Evolutionary conservation across 1,284 basidiomycete genomes (phyloP).

Genomic region (Bondarzewia mesenterica): DNA sequence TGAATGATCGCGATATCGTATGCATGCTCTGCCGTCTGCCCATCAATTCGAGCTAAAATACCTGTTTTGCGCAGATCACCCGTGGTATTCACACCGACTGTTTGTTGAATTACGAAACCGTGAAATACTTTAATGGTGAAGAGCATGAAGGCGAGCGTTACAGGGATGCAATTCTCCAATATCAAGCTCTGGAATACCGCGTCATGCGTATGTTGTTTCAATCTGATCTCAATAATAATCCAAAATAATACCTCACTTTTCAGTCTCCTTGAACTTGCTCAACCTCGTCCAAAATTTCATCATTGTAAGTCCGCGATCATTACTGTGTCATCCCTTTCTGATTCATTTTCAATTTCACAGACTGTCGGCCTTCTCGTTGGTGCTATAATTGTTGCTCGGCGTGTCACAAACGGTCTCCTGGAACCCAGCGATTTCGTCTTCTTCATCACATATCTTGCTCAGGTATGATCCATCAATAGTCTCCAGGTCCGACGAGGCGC

Average conservation of each 20-base stretch:
- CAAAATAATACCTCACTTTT: slow-evolving; percentile 1
- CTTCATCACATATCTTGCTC: slow-evolving; percentile 75
- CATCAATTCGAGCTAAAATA: background rate
- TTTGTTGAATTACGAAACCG: slow-evolving; percentile 76
- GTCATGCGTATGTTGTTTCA: slow-evolving; percentile 53
- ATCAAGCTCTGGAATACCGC: slow-evolving; percentile 68
- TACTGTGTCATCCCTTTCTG: background rate
- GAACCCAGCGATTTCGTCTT: slow-evolving; percentile 59
- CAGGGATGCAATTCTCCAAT: slow-evolving; percentile 63
- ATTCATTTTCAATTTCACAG: slow-evolving; percentile 23
- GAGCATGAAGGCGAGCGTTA: slow-evolving; percentile 74
- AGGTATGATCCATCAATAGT: slow-evolving; percentile 41
- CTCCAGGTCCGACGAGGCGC: background rate
- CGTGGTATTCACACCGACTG: slow-evolving; percentile 77
- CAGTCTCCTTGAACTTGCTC: slow-evolving; percentile 64
- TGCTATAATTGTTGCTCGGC: slow-evolving; percentile 64
- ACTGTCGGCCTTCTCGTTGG: slow-evolving; percentile 72
- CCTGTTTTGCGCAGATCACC: slow-evolving; percentile 35
- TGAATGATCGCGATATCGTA: slow-evolving; percentile 72
- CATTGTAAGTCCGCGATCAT: slow-evolving; percentile 39
- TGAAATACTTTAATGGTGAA: slow-evolving; percentile 83
- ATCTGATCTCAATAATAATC: background rate
- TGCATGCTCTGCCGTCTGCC: slow-evolving; percentile 1
- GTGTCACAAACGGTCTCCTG: slow-evolving; percentile 45
- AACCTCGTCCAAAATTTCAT: slow-evolving; percentile 77